phyloP scores from a whole-genome alignment of 2,329 filamentous ascomycete species.

The Fonsecaea nubica region DNA sequence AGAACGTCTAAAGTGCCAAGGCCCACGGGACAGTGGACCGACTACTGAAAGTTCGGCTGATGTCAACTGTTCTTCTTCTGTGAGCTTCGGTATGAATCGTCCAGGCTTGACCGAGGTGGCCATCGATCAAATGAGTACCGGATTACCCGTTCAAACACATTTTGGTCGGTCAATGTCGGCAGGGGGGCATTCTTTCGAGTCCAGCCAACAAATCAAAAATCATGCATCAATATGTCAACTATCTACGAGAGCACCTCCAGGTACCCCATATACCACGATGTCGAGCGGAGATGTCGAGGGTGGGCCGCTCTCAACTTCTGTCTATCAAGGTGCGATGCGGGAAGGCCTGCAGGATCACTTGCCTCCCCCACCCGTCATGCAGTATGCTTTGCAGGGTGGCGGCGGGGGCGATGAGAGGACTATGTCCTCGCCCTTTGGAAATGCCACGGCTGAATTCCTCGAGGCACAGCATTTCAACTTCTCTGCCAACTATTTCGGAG shows the following conservation, averaged over 20 bases:
- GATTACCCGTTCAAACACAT: neutral
- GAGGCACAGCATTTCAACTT: slow-evolving; percentile 11
- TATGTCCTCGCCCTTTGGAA: neutral
- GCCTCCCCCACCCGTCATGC: neutral
- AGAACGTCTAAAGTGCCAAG: neutral
- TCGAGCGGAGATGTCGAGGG: neutral
- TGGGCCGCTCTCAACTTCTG: neutral
- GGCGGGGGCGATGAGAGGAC: neutral
- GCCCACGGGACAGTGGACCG: neutral
- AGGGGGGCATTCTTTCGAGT: neutral
- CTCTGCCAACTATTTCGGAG: slow-evolving; percentile 8
- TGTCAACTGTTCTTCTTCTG: neutral
- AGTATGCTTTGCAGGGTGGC: neutral
- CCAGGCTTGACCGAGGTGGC: neutral
- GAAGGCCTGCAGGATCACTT: neutral
- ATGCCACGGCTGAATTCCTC: neutral
- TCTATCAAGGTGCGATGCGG: neutral
- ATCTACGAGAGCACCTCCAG: neutral
- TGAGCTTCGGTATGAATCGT: neutral
- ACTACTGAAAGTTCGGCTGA: neutral
- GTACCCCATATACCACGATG: neutral
- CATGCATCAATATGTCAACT: neutral
- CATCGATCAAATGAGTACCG: neutral
- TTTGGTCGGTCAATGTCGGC: neutral
- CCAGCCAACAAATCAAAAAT: neutral